phyloP scores from a whole-genome alignment of 805 yeast genomes.

The Babjeviella inositovora region DNA sequence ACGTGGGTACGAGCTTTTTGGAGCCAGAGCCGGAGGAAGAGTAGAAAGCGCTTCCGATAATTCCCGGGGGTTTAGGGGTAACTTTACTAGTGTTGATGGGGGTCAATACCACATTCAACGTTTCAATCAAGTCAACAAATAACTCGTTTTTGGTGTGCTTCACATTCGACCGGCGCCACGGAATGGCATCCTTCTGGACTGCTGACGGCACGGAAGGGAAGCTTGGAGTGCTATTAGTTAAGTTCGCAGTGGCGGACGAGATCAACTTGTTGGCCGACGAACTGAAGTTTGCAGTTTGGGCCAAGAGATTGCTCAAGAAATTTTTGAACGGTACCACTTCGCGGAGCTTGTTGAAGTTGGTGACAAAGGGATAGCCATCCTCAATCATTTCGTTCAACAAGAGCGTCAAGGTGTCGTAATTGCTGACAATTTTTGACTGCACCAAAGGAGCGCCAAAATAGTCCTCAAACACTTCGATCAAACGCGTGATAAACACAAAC shows the following conservation, averaged over 20 bases:
- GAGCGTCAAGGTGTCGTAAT: conserved; percentile 55
- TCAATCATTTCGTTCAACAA: conserved; percentile 68
- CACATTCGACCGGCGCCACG: conserved; percentile 73
- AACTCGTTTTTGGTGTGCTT: conserved; percentile 69
- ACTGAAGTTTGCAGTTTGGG: too few species aligned
- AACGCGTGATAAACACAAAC: conserved; percentile 28
- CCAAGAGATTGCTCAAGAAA: conserved; percentile 32
- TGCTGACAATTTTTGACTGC: conserved; percentile 42
- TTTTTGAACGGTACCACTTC: conserved; percentile 57
- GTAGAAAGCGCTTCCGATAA: conserved; percentile 6
- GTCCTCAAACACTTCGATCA: conserved; percentile 34
- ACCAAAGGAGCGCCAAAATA: conserved; percentile 44
- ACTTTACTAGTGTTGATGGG: conserved; percentile 6
- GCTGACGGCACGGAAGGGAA: neutral
- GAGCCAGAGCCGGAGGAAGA: conserved; percentile 11
- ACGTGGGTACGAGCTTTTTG: conserved; percentile 10
- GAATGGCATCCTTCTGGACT: conserved; percentile 28
- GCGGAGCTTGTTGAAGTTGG: conserved; percentile 55
- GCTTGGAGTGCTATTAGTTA: neutral
- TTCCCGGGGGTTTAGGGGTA: conserved; percentile 2
- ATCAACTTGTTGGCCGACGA: conserved; percentile 8
- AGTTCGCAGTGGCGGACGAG: conserved; percentile 6
- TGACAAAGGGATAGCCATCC: conserved; percentile 55
- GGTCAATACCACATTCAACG: conserved; percentile 34
- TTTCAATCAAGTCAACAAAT: conserved; percentile 69